Evolutionary conservation across 768 basidiomycete genomes (phyloP), one percentile per base, ranked within the genome.

Genomic region (Mycena venus): DNA sequence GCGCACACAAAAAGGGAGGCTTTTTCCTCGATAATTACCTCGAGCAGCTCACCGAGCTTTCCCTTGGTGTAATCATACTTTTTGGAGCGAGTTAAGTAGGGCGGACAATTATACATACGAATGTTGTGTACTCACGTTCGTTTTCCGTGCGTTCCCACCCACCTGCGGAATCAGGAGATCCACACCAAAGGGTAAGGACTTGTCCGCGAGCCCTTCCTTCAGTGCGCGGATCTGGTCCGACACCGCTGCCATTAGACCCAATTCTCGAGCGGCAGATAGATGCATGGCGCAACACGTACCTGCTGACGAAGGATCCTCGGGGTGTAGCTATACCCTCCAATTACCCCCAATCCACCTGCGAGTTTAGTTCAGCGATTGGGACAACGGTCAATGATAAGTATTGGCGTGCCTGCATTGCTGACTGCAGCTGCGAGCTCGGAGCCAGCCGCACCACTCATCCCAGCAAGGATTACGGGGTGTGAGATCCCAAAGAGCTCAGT

Each of bases 1-100:
- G 96, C 96, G 77, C 93, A 98, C 68, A 98, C 97, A 82, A 53
- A 53, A 14, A 99, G 91, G 25, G 90, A 85, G 0, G 96, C 86
- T 80, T 95, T 95, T 85, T 98, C 96, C 73, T 97, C 95, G 80
- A 98, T 96, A 81, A 99, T 97, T 36, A 98, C 94, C 75, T 96
- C 90, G 70, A 98, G 90, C 40, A 67, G 56, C 15, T 68, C 63
- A 0, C 38, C 56, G 34, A 73, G 60, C 56, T 67, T 62, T 15
- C 73, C 60, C 40, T 74, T 70, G 32, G 96, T 97, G 84, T 98
- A 98, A 82, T 98, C 95, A 74, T 91, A 92, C 95, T 95, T 34
- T 32, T 7, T 3, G n/a, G 5, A 8, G 47, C 19, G 47, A n/a
- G n/a, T n/a, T n/a, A n/a, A n/a, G 5, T 15, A 21, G 42, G 23